These are phyloP conservation scores for Cochlearia excelsa DNA, from an alignment of 345 rosid genomes.

Conservation along the genomic window DNA sequence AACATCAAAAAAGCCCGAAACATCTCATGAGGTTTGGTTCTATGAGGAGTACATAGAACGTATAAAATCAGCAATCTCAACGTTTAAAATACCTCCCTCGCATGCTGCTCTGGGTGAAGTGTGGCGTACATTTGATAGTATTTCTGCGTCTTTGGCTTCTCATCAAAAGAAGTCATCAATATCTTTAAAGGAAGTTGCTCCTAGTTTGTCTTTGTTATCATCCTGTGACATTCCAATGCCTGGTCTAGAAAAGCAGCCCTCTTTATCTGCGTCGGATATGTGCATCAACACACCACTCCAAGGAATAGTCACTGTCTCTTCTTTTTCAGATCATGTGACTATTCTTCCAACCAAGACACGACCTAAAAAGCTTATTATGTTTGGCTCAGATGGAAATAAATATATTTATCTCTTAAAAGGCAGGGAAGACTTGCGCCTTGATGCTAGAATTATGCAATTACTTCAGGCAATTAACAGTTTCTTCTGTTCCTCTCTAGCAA, in stretches of 20 bases:
- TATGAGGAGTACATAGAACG: slow-evolving; percentile 62
- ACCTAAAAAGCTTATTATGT: slow-evolving; percentile 81
- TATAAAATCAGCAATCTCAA: slow-evolving; percentile 59
- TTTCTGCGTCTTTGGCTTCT: slow-evolving; percentile 80
- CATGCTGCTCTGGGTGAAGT: slow-evolving; percentile 74
- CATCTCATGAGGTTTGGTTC: slow-evolving; percentile 91
- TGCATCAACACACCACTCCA: slow-evolving; percentile 46
- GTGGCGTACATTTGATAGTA: slow-evolving; percentile 82
- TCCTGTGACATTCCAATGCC: slow-evolving; percentile 95
- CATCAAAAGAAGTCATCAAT: slow-evolving; percentile 78
- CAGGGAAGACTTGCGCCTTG: slow-evolving; percentile 93
- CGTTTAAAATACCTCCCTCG: slow-evolving; percentile 74
- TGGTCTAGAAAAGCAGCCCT: slow-evolving; percentile 77
- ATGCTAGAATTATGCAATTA: slow-evolving; percentile 97
- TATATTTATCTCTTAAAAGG: slow-evolving; percentile 86
- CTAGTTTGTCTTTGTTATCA: slow-evolving; percentile 70
- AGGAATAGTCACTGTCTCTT: slow-evolving; percentile 69
- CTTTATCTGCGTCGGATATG: slow-evolving; percentile 49
- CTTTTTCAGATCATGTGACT: slow-evolving; percentile 63
- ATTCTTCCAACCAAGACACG: slow-evolving; percentile 87
- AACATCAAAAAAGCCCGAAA: slow-evolving; percentile 80
- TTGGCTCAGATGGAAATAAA: slow-evolving; percentile 88
- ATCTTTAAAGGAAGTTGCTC: slow-evolving; percentile 82
- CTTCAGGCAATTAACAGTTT: slow-evolving; percentile 81
- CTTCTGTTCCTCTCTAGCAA: slow-evolving; percentile 53